Conservation (phyloP, 2,329 filamentous ascomycete genomes). For the Fusarium sp. region DNA sequence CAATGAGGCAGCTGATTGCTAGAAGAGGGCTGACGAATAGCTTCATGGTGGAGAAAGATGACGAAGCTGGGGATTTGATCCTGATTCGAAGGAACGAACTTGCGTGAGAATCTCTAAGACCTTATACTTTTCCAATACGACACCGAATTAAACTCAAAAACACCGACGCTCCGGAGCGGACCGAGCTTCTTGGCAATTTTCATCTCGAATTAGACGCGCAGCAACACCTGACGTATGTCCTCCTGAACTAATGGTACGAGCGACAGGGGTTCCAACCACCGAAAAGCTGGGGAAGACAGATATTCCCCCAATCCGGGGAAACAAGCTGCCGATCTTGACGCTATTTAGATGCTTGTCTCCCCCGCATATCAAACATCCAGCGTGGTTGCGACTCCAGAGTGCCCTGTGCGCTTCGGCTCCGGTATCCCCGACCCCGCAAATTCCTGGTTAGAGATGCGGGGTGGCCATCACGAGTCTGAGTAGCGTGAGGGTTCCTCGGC, state of each 20-base stretch:
- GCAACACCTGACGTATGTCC: constrained; percentile 14
- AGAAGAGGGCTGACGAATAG: neutral
- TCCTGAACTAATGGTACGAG: neutral
- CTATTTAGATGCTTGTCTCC: neutral
- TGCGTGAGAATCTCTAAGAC: neutral
- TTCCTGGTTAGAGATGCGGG: neutral
- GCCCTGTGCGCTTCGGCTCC: constrained; percentile 7
- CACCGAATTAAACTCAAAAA: neutral
- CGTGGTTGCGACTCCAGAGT: neutral
- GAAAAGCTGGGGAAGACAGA: neutral
- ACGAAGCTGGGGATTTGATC: neutral
- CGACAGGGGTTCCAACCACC: neutral
- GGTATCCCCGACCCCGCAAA: constrained; percentile 8
- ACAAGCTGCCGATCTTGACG: neutral
- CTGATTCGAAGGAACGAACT: rapidly evolving
- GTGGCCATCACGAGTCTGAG: neutral
- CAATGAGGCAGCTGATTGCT: constrained; percentile 6
- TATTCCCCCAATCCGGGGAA: neutral
- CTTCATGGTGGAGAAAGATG: neutral
- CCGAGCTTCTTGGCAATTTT: neutral
- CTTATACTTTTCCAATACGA: neutral
- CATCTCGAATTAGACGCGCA: neutral
- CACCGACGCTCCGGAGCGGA: constrained; percentile 4
- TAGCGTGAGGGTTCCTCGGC: neutral
- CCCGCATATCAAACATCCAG: neutral